These are phyloP conservation scores for Platanthera zijinensis DNA, from an alignment of 106 monocot genomes.

Conservation along the genomic window DNA sequence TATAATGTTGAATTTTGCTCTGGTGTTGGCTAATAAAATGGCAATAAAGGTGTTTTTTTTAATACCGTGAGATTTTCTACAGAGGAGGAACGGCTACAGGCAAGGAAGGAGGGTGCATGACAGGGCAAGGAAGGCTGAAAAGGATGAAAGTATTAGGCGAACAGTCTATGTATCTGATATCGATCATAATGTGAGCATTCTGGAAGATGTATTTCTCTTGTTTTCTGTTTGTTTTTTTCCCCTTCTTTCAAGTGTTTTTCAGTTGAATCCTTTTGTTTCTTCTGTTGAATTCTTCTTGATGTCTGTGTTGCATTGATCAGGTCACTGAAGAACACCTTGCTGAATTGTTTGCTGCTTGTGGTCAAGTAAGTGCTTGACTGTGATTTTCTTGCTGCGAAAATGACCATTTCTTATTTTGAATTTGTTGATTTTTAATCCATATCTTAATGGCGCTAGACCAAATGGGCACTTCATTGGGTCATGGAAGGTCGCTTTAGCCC, in stretches of 20 bases:
- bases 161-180: constrained; percentile 94
- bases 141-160: constrained; percentile 64
- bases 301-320: constrained; percentile 24
- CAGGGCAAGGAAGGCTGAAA: constrained; percentile 38
- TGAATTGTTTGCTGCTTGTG: constrained; percentile 59
- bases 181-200: constrained; percentile 62
- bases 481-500: no score
- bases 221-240: neutral
- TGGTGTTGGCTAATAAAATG: neutral
- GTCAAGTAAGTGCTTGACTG: constrained; percentile 48
- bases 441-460: no score
- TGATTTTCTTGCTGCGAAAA: no score
- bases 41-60: neutral
- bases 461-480: no score
- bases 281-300: neutral
- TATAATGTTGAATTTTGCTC: neutral
- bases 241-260: neutral
- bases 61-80: constrained; percentile 2
- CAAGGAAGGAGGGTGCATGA: constrained; percentile 48
- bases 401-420: no score
- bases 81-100: constrained; percentile 43
- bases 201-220: neutral
- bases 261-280: constrained; percentile 8
- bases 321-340: constrained; percentile 92
- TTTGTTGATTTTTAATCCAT: no score